These are phyloP conservation scores for Helichrysum umbraculigerum DNA, from an alignment of 129 eudicot genomes.

Conservation along the genomic window DNA sequence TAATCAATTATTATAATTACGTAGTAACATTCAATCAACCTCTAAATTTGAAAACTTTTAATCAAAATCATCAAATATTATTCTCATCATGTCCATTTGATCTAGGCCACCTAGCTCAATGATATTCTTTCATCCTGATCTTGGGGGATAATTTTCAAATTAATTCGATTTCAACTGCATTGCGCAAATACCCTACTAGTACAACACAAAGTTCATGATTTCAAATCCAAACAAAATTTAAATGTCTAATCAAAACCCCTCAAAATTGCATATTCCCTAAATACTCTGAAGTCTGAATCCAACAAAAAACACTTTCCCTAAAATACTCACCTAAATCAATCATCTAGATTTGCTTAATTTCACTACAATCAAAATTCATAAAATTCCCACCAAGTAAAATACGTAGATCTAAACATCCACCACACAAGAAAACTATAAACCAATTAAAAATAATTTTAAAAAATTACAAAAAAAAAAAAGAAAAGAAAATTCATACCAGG, in stretches of 20 bases:
- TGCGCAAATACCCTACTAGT: background rate
- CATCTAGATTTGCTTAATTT: background rate
- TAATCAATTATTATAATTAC: background rate
- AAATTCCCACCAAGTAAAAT: background rate
- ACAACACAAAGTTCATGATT: no score
- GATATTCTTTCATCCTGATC: no score
- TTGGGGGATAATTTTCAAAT: background rate
- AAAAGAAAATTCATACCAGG: slow-evolving; percentile 44
- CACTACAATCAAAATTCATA: background rate
- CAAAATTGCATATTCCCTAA: background rate
- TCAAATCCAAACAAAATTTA: background rate
- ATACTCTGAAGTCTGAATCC: no score
- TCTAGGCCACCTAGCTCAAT: background rate
- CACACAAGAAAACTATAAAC: background rate
- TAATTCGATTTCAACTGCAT: background rate
- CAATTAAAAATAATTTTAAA: background rate
- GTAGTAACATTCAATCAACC: no score
- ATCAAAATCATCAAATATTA: background rate
- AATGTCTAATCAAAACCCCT: background rate
- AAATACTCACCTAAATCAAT: background rate
- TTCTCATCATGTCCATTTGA: background rate
- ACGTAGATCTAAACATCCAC: background rate
- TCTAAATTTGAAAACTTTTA: no score
- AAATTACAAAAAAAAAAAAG: background rate
- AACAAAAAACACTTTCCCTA: background rate